These are phyloP conservation scores for Tilletia caries DNA, from an alignment of 1,284 basidiomycete genomes.

Conservation along the genomic window DNA sequence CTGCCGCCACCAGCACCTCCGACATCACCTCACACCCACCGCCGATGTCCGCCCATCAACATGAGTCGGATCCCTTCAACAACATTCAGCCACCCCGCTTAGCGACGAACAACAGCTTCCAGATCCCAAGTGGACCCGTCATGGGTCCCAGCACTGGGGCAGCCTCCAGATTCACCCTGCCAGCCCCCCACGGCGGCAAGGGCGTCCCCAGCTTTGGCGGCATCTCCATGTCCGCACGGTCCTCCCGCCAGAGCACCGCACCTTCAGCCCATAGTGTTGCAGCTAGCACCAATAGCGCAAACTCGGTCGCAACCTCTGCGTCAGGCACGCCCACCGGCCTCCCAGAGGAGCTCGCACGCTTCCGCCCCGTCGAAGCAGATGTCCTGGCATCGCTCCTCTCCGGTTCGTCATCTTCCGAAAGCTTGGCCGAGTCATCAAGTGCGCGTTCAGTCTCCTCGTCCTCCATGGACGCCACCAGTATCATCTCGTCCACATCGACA, in stretches of 20 bases:
- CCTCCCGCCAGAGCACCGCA: background rate
- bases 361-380: background rate
- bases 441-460: too few relatives aligned
- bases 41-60: background rate
- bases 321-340: background rate
- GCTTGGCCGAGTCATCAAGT: background rate
- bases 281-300: conserved; percentile 14
- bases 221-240: background rate
- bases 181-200: background rate
- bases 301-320: background rate
- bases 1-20: background rate
- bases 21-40: background rate
- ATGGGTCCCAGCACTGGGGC: background rate
- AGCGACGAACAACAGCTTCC: background rate
- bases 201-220: background rate
- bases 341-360: background rate
- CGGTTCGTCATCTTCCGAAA: background rate
- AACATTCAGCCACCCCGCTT: background rate
- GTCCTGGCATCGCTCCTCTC: background rate
- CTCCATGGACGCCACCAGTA: background rate
- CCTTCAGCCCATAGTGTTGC: background rate
- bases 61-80: background rate
- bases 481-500: too few relatives aligned
- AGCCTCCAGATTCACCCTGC: background rate
- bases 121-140: conserved; percentile 9